These are phyloP conservation scores for Glutinoglossum americanum DNA, from an alignment of 495 filamentous ascomycete species.

Conservation along the genomic window DNA sequence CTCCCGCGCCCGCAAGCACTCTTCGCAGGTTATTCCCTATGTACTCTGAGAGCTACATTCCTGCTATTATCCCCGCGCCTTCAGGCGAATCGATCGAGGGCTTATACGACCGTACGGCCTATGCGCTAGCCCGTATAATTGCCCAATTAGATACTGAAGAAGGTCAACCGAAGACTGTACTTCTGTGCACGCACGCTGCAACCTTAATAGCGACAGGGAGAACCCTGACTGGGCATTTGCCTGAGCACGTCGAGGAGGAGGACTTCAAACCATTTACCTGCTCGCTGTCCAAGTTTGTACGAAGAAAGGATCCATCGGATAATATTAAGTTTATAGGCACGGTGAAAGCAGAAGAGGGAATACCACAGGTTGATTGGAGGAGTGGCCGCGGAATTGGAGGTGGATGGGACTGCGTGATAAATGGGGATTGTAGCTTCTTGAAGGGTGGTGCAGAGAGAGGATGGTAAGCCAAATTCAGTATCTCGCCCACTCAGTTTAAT, in stretches of 20 bases:
- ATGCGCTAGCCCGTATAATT: conserved; percentile 48
- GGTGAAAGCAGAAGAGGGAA: conserved; percentile 4
- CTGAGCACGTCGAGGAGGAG: conserved; percentile 38
- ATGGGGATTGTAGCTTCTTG: conserved; percentile 69
- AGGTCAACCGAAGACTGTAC: conserved; percentile 30
- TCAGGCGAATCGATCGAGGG: conserved; percentile 53
- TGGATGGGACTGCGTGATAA: conserved; percentile 57
- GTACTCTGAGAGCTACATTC: conserved; percentile 25
- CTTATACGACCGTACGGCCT: conserved; percentile 61
- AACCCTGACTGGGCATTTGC: conserved; percentile 54
- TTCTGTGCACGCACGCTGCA: conserved; percentile 85
- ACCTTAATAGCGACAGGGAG: conserved; percentile 68
- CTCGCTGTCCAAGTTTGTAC: conserved; percentile 42
- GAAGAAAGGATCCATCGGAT: conserved; percentile 17
- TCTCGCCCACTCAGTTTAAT: conserved; percentile 9
- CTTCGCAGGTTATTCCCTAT: conserved; percentile 45
- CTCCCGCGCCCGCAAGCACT: conserved; percentile 35
- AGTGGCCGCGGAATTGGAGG: conserved; percentile 47
- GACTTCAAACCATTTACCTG: conserved; percentile 84
- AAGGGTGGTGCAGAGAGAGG: conserved; percentile 64
- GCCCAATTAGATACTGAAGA: conserved; percentile 40
- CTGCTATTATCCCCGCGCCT: conserved; percentile 38
- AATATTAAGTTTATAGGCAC: conserved; percentile 2
- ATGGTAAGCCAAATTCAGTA: conserved; percentile 35
- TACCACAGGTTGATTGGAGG: conserved; percentile 29